Percentiles rank a stretch among this genome's conserved stretches.
These are phyloP conservation scores for Panicum miliaceum DNA, from an alignment of 176 grass and related monocot species.

Conservation along the genomic window DNA sequence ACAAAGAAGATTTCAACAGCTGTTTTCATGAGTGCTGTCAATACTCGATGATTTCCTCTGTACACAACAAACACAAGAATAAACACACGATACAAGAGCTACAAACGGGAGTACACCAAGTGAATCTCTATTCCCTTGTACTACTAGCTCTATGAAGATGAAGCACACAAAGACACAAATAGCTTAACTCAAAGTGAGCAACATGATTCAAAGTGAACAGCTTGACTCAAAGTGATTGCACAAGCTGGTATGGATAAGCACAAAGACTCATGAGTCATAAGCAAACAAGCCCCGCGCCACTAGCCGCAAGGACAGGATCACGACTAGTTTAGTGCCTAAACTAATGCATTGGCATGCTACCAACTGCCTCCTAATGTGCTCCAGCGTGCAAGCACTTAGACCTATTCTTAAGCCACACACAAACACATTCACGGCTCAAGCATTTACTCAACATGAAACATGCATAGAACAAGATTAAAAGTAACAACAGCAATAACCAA, in stretches of 20 bases:
- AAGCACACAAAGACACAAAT: not conserved
- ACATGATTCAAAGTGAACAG: not conserved
- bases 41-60: not conserved
- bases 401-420: not conserved
- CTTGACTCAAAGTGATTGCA: not conserved
- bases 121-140: not conserved
- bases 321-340: not conserved
- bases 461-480: conserved; percentile 5
- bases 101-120: not conserved
- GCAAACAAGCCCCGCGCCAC: not conserved
- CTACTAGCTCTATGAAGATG: not conserved
- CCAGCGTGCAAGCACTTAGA: not conserved
- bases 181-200: not conserved
- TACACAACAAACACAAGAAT: conserved; percentile 9
- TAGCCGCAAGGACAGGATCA: not conserved
- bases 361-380: not conserved
- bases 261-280: not conserved
- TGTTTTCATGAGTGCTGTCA: not conserved
- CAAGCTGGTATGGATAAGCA: not conserved
- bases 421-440: not conserved
- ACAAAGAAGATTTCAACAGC: not conserved
- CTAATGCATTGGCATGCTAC: not conserved
- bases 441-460: not conserved
- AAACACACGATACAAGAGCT: not conserved
- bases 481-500: not conserved